Conservation (phyloP, 768 basidiomycete genomes). For the Lentinula guzmanii region DNA sequence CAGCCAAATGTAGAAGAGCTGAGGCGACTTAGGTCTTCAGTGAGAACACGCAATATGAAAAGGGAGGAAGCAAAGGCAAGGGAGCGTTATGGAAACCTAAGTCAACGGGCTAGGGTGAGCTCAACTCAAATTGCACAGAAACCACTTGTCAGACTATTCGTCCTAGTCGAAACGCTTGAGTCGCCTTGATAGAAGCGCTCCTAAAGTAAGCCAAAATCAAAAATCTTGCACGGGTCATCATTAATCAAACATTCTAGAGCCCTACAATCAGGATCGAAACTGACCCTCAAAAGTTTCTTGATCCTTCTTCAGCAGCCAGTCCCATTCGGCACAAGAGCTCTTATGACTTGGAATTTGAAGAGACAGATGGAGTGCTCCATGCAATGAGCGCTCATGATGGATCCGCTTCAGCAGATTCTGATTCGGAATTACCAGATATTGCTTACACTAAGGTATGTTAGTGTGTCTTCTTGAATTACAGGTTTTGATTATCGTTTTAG, state of each 20-base stretch:
- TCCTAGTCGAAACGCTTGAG: neutral
- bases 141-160: no score
- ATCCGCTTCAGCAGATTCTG: slow-evolving; percentile 3
- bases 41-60: neutral
- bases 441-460: slow-evolving; percentile 1
- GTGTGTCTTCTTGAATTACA: neutral
- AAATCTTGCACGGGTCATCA: neutral
- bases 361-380: neutral
- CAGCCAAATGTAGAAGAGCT: slow-evolving; percentile 6
- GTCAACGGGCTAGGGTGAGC: neutral
- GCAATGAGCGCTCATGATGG: neutral
- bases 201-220: neutral
- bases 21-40: neutral
- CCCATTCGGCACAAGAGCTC: neutral
- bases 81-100: slow-evolving; percentile 1
- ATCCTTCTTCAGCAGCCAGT: neutral
- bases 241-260: neutral
- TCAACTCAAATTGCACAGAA: neutral
- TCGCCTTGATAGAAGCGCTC: neutral
- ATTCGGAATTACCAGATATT: slow-evolving; percentile 5
- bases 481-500: neutral
- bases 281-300: neutral
- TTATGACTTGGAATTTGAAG: slow-evolving; percentile 8
- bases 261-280: neutral
- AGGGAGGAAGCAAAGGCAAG: neutral